Evolutionary conservation across 139 green algal genomes (phyloP).

Genomic region (Chara braunii): DNA sequence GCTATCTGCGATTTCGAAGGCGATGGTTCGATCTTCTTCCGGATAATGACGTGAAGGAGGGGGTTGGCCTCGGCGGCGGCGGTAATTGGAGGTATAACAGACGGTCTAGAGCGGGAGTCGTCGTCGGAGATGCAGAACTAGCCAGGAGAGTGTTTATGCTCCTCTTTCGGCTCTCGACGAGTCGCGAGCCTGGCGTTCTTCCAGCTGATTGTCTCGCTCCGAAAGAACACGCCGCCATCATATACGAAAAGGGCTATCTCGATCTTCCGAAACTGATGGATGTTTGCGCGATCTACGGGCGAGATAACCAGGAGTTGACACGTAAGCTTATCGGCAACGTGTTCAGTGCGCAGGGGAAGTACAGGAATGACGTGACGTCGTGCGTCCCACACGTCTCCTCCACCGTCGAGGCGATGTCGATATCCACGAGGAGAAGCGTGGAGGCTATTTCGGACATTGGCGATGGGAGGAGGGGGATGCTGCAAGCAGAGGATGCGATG

Average conservation of each 20-base stretch:
- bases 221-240: slow-evolving; percentile 17
- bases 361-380: slow-evolving; percentile 42
- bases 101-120: background rate
- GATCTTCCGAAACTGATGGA: slow-evolving; percentile 69
- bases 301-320: slow-evolving; percentile 44
- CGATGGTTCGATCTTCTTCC: background rate
- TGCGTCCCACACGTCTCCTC: background rate
- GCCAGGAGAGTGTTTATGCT: slow-evolving; percentile 56
- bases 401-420: slow-evolving; percentile 16
- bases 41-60: slow-evolving; percentile 39
- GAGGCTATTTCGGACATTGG: background rate
- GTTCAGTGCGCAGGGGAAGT: slow-evolving; percentile 50
- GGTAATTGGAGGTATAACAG: no score
- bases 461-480: background rate
- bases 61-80: background rate
- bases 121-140: slow-evolving; percentile 46
- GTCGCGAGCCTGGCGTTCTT: background rate
- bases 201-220: background rate
- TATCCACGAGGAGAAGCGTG: no score
- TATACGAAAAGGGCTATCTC: slow-evolving; percentile 54
- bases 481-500: background rate
- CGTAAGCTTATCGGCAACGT: slow-evolving; percentile 46
- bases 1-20: slow-evolving; percentile 53
- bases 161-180: slow-evolving; percentile 44
- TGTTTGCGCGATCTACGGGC: slow-evolving; percentile 58